Conservation (phyloP, 2,329 filamentous ascomycete genomes). For the Colletotrichum shisoi region DNA sequence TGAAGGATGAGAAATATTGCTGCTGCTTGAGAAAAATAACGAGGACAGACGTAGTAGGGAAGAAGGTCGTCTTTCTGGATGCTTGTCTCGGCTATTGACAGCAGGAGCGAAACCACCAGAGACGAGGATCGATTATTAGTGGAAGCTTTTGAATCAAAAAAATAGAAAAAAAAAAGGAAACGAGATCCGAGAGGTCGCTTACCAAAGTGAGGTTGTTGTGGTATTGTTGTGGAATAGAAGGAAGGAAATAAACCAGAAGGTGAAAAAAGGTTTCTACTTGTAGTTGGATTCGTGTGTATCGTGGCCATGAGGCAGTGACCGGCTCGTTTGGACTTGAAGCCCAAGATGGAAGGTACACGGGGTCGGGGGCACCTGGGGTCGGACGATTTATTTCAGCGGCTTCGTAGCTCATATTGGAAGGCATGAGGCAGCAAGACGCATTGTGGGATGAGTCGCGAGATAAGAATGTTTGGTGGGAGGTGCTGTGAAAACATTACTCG, state of each 20-base stretch:
- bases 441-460: too few species aligned
- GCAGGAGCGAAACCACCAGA: too few species aligned
- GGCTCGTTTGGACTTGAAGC: neutral
- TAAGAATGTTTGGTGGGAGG: too few species aligned
- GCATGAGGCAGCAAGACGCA: too few species aligned
- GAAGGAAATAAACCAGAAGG: neutral
- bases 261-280: neutral
- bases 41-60: neutral
- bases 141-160: too few species aligned
- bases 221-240: neutral
- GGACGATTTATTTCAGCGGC: too few species aligned
- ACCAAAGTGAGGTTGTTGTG: neutral
- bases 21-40: fast-evolving
- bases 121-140: too few species aligned
- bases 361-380: too few species aligned
- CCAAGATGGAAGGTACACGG: neutral
- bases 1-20: too few species aligned
- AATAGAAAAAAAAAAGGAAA: neutral
- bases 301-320: neutral
- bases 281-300: neutral
- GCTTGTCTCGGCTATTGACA: neutral
- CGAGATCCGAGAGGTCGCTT: neutral
- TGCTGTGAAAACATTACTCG: too few species aligned
- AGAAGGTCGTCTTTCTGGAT: neutral
- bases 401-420: too few species aligned